Evolutionary conservation across 768 basidiomycete genomes (phyloP).

Genomic region (Calocybe cyanea): DNA sequence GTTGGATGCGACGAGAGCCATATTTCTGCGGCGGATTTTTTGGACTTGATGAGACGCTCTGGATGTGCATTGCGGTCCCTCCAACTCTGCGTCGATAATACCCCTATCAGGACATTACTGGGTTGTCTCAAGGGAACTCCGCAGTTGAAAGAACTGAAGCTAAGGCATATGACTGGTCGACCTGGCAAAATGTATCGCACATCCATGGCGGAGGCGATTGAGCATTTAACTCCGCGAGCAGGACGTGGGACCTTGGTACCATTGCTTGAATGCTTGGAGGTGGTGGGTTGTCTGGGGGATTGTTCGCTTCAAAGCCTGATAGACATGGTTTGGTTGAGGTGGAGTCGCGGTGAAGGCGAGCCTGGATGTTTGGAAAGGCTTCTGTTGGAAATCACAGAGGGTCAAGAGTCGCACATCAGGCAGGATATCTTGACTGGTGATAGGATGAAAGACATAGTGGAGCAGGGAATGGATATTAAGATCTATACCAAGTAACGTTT

Average conservation of each 20-base stretch:
- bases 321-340: constrained; percentile 2
- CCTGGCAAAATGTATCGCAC: neutral
- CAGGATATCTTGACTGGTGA: neutral
- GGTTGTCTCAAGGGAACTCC: neutral
- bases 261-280: neutral
- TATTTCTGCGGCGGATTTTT: too few relatives aligned
- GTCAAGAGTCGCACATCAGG: neutral
- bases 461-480: neutral
- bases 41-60: neutral
- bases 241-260: neutral
- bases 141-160: neutral
- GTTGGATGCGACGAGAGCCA: too few relatives aligned
- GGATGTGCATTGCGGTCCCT: neutral
- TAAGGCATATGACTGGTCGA: neutral
- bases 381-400: neutral
- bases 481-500: neutral
- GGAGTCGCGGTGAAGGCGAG: neutral
- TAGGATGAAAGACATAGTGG: neutral
- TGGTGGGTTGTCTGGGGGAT: neutral
- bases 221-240: neutral
- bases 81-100: neutral
- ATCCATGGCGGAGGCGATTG: neutral
- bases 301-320: neutral
- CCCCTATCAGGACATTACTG: neutral
- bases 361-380: neutral